Evolutionary conservation across 495 filamentous ascomycete genomes (phyloP), one percentile per base, ranked within the genome.

Genomic region (Aspergillus hancockii): DNA sequence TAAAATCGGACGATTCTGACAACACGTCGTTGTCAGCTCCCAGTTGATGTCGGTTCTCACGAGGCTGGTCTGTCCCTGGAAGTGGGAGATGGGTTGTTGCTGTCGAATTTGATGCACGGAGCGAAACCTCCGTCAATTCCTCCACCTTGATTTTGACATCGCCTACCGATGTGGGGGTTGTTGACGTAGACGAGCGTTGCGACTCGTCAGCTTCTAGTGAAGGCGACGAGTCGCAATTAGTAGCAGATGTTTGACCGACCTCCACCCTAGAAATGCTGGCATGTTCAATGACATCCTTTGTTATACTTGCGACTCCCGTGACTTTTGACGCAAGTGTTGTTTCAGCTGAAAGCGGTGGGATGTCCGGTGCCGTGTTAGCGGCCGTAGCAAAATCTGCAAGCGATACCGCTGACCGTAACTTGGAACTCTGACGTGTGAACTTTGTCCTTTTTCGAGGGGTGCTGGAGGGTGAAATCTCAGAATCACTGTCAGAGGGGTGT

Each of bases 351-450:
- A 23, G 43, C 19, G 63, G 21, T 30, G 41, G 31, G 25, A 49
- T 57, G 18, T 51, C 63, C 49, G 63, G 49, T 30, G 63, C 68
- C 19, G 56, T 55, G 31, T 65, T 57, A 23, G 61, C 56, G 1
- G 60, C 55, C 13, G 58, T 47, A 19, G 59, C 36, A 28, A 62
- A 52, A 31, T 78, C 76, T 49, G 73, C 60, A 21, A 72, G 62
- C 23, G 70, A 71, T 12, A 79, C 65, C 38, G 76, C 74, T 55
- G 77, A 71, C 41, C 75, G 67, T 36, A 79, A 34, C 28, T 79
- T 80, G 3, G 77, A 80, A 16, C 55, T 65, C 46, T 73, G 75
- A 7, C 63, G 70, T 25, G 69, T 65, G 56, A 78, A 79, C 43
- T 76, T 77, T 23, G 61, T 53, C 22, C 71, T 58, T 54, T 78